Conservation (phyloP, 2,329 filamentous ascomycete genomes). For the Pseudogymnoascus sp. region DNA sequence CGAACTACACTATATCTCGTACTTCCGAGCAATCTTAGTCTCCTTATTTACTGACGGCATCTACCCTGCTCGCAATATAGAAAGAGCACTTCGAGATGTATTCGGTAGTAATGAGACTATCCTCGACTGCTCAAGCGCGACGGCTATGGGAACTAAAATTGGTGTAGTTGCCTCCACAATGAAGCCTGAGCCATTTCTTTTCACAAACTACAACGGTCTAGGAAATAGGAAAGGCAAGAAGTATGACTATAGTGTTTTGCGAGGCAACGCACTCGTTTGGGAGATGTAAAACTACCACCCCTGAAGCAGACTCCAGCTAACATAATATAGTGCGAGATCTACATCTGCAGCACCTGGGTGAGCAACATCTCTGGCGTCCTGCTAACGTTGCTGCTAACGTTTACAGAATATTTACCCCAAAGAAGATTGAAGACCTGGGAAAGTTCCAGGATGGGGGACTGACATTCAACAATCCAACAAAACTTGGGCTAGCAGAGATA, state of each 20-base stretch:
- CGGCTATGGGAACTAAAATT: conserved; percentile 18
- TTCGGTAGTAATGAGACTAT: conserved; percentile 18
- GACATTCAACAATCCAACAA: conserved; percentile 18
- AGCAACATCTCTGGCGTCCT: neutral
- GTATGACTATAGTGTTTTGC: conserved; percentile 17
- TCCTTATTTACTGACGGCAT: conserved; percentile 19
- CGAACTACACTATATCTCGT: conserved; percentile 12
- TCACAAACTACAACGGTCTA: conserved; percentile 23
- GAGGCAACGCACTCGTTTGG: conserved; percentile 17
- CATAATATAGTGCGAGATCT: conserved; percentile 18
- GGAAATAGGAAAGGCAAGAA: conserved; percentile 13
- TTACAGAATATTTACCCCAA: conserved; percentile 16
- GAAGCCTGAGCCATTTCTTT: conserved; percentile 14
- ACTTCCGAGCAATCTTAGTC: conserved; percentile 3
- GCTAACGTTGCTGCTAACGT: neutral
- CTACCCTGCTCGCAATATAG: conserved; percentile 19
- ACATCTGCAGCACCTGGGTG: conserved; percentile 19
- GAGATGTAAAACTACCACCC: conserved; percentile 17
- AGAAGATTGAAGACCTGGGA: conserved; percentile 17
- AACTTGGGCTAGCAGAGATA: conserved; percentile 19
- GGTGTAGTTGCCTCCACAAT: conserved; percentile 19
- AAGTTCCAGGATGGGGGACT: conserved; percentile 22
- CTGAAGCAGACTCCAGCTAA: conserved; percentile 12
- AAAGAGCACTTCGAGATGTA: conserved; percentile 18
- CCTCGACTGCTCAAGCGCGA: conserved; percentile 19